These are phyloP conservation scores for Cyanidioschyzon merolae DNA, from an alignment of 23 red algal genomes.

Conservation along the genomic window DNA sequence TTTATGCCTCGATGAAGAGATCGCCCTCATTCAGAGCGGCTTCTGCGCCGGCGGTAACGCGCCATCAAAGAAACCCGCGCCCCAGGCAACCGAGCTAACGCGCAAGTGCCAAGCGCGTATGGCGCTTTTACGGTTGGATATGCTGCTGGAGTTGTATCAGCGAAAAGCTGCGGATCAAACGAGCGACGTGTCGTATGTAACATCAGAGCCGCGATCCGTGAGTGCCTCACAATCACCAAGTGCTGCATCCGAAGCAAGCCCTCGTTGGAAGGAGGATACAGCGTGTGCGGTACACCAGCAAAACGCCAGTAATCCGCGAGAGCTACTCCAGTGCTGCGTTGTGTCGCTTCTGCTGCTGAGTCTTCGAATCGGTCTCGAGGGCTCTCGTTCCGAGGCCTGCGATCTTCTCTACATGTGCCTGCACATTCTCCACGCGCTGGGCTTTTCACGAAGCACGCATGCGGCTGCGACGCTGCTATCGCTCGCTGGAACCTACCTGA, in stretches of 20 bases:
- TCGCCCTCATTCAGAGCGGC: background rate
- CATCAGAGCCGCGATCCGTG: background rate
- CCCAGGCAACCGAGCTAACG: background rate
- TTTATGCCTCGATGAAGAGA: constrained; percentile 5
- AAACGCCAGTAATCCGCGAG: background rate
- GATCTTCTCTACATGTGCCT: background rate
- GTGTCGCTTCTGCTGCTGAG: background rate
- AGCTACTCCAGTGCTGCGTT: background rate
- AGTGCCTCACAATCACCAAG: background rate
- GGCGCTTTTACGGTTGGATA: background rate
- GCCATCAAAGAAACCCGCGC: background rate
- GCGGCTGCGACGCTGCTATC: background rate
- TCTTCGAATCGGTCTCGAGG: background rate
- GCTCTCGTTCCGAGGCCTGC: background rate
- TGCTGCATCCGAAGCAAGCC: background rate
- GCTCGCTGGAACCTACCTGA: background rate
- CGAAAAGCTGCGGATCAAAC: background rate
- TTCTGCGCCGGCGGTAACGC: background rate
- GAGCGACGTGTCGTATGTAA: background rate
- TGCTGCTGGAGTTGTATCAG: background rate
- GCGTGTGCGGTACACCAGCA: background rate
- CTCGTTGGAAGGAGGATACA: background rate
- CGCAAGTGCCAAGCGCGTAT: background rate
- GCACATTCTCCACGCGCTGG: background rate
- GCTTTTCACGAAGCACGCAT: background rate